phyloP scores from a whole-genome alignment of 1,139 yeast genomes.

The Hemisphaericaspora lyxosophila region DNA sequence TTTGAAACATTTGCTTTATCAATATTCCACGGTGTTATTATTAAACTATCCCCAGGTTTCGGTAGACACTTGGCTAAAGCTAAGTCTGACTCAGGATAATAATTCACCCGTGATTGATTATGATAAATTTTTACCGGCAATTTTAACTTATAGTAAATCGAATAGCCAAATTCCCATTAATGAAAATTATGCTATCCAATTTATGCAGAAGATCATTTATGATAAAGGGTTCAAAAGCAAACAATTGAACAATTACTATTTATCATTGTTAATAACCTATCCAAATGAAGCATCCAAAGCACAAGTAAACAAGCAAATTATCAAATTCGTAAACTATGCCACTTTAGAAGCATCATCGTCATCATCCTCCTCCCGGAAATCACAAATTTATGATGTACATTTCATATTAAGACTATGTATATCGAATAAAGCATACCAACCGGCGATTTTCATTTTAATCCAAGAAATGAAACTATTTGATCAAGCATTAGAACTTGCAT shows the following conservation, averaged over 20 bases:
- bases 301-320: conserved; percentile 29
- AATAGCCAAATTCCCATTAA: conserved; percentile 25
- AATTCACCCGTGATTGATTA: conserved; percentile 48
- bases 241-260: conserved; percentile 66
- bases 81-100: conserved; percentile 18
- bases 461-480: conserved; percentile 65
- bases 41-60: conserved; percentile 70
- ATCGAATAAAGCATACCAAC: conserved; percentile 53
- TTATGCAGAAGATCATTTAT: conserved; percentile 59
- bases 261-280: conserved; percentile 69
- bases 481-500: conserved; percentile 77
- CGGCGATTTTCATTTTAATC: conserved; percentile 72
- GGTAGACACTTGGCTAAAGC: conserved; percentile 75
- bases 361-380: no score
- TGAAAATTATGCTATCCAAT: conserved; percentile 66
- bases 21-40: conserved; percentile 65
- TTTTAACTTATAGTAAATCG: conserved; percentile 62
- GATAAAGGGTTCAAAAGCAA: conserved; percentile 49
- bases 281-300: conserved; percentile 18
- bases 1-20: conserved; percentile 49
- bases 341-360: conserved; percentile 5
- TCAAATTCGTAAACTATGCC: conserved; percentile 28
- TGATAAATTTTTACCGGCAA: conserved; percentile 69
- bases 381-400: conserved; percentile 56
- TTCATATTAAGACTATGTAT: conserved; percentile 76